phyloP scores from a whole-genome alignment of 1,284 basidiomycete genomes.

The Mycena citricolor region DNA sequence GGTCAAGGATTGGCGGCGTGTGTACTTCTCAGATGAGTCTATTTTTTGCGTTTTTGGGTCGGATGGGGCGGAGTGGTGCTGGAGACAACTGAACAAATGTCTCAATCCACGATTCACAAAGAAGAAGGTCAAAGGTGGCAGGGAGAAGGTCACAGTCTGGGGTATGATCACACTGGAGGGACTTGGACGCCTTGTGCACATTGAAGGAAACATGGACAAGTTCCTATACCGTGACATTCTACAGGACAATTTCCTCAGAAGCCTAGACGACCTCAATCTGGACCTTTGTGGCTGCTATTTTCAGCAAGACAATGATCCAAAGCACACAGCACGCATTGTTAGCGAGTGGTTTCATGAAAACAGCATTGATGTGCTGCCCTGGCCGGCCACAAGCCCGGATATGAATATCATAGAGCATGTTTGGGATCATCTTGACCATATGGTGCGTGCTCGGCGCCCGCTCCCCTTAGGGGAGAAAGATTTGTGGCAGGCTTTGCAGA shows the following conservation, averaged over 20 bases:
- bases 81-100: slow-evolving; percentile 14
- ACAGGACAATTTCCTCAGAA: slow-evolving; percentile 26
- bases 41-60: too few species aligned
- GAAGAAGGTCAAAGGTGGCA: slow-evolving; percentile 23
- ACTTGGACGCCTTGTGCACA: slow-evolving; percentile 24
- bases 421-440: too few species aligned
- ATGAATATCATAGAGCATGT: too few species aligned
- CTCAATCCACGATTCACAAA: slow-evolving; percentile 7
- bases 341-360: too few species aligned
- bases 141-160: slow-evolving; percentile 31
- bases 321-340: too few species aligned
- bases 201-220: slow-evolving; percentile 29
- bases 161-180: slow-evolving; percentile 28
- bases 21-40: too few species aligned
- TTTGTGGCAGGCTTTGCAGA: slow-evolving; percentile 31
- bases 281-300: background rate
- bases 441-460: too few species aligned
- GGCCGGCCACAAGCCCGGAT: too few species aligned
- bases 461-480: slow-evolving; percentile 26
- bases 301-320: too few species aligned
- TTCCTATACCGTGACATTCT: slow-evolving; percentile 29
- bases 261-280: slow-evolving; percentile 23
- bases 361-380: too few species aligned
- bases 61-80: slow-evolving; percentile 10
- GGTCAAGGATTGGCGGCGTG: too few species aligned